Evolutionary conservation across 768 basidiomycete species (phyloP).

Genomic region (Sporobolomyces pararoseus): DNA sequence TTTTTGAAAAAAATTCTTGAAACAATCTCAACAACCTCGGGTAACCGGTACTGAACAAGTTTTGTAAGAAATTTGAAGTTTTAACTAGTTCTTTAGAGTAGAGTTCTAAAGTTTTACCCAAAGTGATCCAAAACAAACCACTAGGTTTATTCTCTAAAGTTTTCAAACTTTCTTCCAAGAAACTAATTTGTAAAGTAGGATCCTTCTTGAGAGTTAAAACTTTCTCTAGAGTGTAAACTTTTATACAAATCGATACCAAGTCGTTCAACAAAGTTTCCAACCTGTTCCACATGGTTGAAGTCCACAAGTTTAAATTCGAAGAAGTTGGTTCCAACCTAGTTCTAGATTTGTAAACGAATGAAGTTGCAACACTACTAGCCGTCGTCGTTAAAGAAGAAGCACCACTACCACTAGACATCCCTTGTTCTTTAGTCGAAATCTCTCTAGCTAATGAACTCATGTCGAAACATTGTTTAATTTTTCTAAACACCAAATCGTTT

Average conservation of each 20-base stretch:
- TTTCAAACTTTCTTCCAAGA: constrained; percentile 93
- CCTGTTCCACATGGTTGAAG: constrained; percentile 71
- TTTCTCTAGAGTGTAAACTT: constrained; percentile 95
- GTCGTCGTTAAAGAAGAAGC: too few relatives aligned
- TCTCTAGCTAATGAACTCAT: constrained; percentile 80
- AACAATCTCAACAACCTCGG: constrained; percentile 82
- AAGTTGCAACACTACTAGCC: constrained; percentile 48
- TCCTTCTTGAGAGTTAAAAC: constrained; percentile 87
- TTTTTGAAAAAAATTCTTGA: constrained; percentile 94
- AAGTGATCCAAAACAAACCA: constrained; percentile 80
- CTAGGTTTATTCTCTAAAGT: constrained; percentile 86
- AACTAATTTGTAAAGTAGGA: constrained; percentile 65
- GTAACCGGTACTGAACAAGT: constrained; percentile 79
- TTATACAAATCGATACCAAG: constrained; percentile 84
- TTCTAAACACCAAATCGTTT: constrained; percentile 73
- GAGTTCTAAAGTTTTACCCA: constrained; percentile 75
- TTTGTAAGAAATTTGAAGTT: constrained; percentile 88
- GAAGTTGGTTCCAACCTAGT: constrained; percentile 86
- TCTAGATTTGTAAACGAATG: constrained; percentile 71
- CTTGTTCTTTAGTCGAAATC: too few relatives aligned
- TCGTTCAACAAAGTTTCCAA: constrained; percentile 80
- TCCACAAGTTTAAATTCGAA: constrained; percentile 79
- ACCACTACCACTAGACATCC: too few relatives aligned
- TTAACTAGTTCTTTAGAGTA: constrained; percentile 69
- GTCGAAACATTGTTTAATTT: constrained; percentile 81